phyloP scores from a whole-genome alignment of 1,284 basidiomycete genomes.

The Exsudoporus floridanus region DNA sequence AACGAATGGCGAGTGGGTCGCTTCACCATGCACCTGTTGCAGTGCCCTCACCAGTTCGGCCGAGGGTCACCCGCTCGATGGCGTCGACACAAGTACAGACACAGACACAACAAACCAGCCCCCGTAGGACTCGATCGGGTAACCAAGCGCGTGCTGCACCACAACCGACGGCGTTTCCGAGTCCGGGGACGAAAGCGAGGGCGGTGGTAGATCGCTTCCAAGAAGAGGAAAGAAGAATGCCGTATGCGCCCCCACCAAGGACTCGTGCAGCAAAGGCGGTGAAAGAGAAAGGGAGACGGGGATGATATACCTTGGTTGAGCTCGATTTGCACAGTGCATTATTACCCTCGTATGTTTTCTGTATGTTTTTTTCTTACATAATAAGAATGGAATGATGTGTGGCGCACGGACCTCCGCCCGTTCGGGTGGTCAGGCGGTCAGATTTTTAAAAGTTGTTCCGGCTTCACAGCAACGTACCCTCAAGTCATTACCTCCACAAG shows the following conservation, averaged over 20 bases:
- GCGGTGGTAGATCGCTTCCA: constrained; percentile 12
- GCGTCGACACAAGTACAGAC: neutral
- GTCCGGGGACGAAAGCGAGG: constrained; percentile 19
- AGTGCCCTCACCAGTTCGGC: neutral
- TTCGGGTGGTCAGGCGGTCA: too few species aligned
- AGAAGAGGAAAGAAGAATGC: neutral
- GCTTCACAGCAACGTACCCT: neutral
- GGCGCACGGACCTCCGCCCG: constrained; percentile 14
- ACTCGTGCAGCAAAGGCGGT: constrained; percentile 10
- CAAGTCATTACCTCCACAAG: neutral
- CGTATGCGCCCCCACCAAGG: constrained; percentile 12
- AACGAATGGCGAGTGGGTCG: constrained; percentile 15
- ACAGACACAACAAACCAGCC: neutral
- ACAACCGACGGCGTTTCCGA: constrained; percentile 7
- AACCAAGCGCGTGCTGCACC: neutral
- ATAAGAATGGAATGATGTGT: neutral
- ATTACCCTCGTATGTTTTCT: neutral
- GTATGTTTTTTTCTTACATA: neutral
- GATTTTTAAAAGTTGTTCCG: neutral
- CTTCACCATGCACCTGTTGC: constrained; percentile 4
- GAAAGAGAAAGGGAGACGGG: neutral
- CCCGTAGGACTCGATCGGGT: constrained; percentile 9
- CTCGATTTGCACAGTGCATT: neutral
- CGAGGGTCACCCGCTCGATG: constrained; percentile 13
- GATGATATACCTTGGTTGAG: neutral